Percentiles rank a stretch among this genome's conserved stretches.
Evolutionary conservation across 2,329 filamentous ascomycete species (phyloP).

Genomic region (Calonectria pseudoturangicola): DNA sequence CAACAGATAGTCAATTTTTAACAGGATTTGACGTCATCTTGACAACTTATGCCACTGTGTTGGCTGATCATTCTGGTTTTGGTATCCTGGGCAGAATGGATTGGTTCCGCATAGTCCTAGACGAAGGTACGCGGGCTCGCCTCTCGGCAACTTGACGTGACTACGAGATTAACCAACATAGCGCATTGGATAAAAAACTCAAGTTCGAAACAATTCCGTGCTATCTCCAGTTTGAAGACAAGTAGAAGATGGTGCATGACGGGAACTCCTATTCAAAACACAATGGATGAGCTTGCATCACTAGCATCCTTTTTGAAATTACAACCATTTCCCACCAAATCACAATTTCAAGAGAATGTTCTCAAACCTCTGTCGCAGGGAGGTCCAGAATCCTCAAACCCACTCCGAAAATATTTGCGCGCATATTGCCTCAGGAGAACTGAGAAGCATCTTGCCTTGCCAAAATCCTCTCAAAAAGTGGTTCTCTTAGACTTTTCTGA

Average conservation of each 20-base stretch:
- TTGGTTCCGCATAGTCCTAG: constrained; percentile 66
- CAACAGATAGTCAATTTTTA: constrained; percentile 52
- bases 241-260: constrained; percentile 71
- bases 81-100: constrained; percentile 56
- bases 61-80: constrained; percentile 57
- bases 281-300: constrained; percentile 66
- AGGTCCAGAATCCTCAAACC: constrained; percentile 17
- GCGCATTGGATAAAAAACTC: constrained; percentile 68
- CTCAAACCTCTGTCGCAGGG: constrained; percentile 22
- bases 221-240: constrained; percentile 64
- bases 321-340: constrained; percentile 19
- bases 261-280: constrained; percentile 73
- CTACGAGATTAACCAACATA: constrained; percentile 41
- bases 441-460: constrained; percentile 28
- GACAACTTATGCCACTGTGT: constrained; percentile 68
- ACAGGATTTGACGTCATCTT: constrained; percentile 63
- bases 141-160: not conserved
- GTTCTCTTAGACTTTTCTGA: not conserved
- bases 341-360: constrained; percentile 27
- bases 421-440: constrained; percentile 35
- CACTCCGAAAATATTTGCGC: constrained; percentile 24
- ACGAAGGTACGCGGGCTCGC: constrained; percentile 62
- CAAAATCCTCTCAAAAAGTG: not conserved
- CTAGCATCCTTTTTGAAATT: constrained; percentile 42
- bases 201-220: constrained; percentile 65